Base-by-base conservation (phyloP, 2,329 filamentous ascomycete species). In the Ceratocystis destructans region DNA sequence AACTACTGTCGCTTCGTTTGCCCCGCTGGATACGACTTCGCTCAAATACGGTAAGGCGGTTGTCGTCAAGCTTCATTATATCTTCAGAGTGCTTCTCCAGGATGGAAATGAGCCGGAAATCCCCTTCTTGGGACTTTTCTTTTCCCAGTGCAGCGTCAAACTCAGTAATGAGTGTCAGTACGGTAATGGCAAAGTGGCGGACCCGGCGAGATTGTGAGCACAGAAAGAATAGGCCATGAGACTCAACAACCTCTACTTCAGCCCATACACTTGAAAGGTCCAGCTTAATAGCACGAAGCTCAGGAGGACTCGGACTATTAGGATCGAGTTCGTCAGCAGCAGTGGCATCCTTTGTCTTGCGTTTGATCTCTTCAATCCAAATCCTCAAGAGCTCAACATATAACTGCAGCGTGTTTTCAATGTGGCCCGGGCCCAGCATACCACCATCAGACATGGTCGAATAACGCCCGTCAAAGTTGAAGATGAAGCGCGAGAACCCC, bases 371-470 rank as follows among this genome's bases (percentile, higher is more conserved):
- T 69, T 96, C 92, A 64, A 96, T 96, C 95, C 95, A 99, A 48
- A 99, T 96, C 69, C 92, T 87, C 12, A 99, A 80, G 4, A 99
- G 78, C 75, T 99, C 92, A 33, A 97, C 90, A 72, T 99, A 99
- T 10, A 99, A 80, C 69, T 88, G 87, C 22, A 99, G 76, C 0
- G 94, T 99, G 70, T 87, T 96, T 74, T 99, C 94, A 67, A 99
- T 96, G 72, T 99, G 94, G 3, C 87, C 89, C 44, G 90, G 87
- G 0, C 93, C 94, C 28, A 99, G 84, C 87, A 99, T 94, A 1
- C 94, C 94, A 41, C 95, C 94, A 72, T 99, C 94, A 8, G 92
- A 96, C 86, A 97, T 96, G 41, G 94, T 97, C 0, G 93, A 90
- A 74, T 99, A 99, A 28, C 92, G 86, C 70, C 96, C 92, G 74